Evolutionary conservation across 2,329 filamentous ascomycete genomes (phyloP).

Genomic region (Penicillium hesseltinei): DNA sequence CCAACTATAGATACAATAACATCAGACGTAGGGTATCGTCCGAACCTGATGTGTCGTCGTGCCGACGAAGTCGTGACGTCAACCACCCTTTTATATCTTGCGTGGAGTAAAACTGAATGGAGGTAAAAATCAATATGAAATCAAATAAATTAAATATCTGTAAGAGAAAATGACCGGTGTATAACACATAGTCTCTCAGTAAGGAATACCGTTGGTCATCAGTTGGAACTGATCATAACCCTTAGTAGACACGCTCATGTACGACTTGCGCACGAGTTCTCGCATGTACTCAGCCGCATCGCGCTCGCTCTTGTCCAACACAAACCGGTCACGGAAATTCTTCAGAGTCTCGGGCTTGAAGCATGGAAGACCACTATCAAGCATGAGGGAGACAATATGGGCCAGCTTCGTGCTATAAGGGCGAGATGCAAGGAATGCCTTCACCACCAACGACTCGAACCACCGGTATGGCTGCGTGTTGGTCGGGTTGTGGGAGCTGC

Average conservation of each 20-base stretch:
- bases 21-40: background rate
- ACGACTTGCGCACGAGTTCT: slow-evolving; percentile 83
- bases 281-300: slow-evolving; percentile 95
- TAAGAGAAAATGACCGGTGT: background rate
- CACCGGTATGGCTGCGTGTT: slow-evolving; percentile 86
- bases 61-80: slow-evolving; percentile 20
- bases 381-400: slow-evolving; percentile 90
- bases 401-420: slow-evolving; percentile 85
- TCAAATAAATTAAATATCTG: background rate
- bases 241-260: slow-evolving; percentile 85
- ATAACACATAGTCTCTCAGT: slow-evolving; percentile 47
- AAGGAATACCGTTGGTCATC: slow-evolving; percentile 95
- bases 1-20: background rate
- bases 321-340: slow-evolving; percentile 90
- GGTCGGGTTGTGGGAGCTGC: slow-evolving; percentile 47
- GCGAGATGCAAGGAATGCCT: slow-evolving; percentile 85
- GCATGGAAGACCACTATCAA: slow-evolving; percentile 92
- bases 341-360: slow-evolving; percentile 95
- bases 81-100: background rate
- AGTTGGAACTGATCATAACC: slow-evolving; percentile 98
- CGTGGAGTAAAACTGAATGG: no score
- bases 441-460: slow-evolving; percentile 96
- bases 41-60: background rate
- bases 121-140: background rate
- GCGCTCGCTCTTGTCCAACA: slow-evolving; percentile 83